These are phyloP conservation scores for Luffa acutangula DNA, from an alignment of 306 rosid species.

Conservation along the genomic window DNA sequence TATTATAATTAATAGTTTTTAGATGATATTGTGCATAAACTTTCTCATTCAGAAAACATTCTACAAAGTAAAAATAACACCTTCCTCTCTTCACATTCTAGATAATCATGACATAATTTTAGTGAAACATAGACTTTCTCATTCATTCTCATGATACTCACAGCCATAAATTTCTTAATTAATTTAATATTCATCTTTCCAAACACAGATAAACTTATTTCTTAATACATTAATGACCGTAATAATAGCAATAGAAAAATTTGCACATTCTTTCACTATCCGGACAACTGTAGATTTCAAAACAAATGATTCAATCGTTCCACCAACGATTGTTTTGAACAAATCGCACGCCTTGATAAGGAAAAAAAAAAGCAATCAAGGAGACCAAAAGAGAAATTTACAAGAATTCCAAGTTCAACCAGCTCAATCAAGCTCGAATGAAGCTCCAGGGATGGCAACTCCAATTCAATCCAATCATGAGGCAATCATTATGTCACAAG, in stretches of 20 bases:
- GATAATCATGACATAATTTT: not conserved
- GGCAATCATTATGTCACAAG: no score
- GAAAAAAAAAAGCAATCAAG: no score
- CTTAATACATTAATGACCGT: conserved; percentile 17
- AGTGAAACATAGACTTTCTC: not conserved
- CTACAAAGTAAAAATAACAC: not conserved
- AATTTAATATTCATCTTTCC: not conserved
- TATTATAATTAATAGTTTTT: no score
- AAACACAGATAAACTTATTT: not conserved
- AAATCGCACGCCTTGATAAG: no score
- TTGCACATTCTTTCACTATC: conserved; percentile 24
- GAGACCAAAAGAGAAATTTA: no score
- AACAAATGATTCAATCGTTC: not conserved
- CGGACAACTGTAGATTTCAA: not conserved
- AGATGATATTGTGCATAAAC: no score
- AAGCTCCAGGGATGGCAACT: no score
- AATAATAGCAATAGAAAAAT: conserved; percentile 24
- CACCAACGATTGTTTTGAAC: conserved; percentile 5
- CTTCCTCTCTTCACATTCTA: not conserved
- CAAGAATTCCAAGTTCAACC: no score
- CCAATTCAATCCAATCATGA: no score
- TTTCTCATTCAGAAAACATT: no score
- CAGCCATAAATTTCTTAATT: not conserved
- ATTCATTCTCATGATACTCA: not conserved
- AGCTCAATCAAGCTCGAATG: no score